Evolutionary conservation across 345 rosid genomes (phyloP), one percentile per base, ranked within the genome.

Genomic region (Euphorbia tirucalli): DNA sequence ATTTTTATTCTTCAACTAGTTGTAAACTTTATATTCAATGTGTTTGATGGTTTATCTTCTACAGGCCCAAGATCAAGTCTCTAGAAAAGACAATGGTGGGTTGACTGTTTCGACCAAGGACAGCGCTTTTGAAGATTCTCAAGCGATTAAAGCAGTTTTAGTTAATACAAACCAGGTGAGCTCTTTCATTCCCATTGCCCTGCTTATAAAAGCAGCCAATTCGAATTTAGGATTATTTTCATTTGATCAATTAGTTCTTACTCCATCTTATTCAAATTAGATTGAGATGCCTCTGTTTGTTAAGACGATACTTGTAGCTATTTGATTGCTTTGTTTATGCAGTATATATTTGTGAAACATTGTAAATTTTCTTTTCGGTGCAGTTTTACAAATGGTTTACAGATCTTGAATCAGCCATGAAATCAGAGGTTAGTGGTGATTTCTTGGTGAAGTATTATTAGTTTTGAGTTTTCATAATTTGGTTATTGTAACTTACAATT

Each of bases 371-470:
- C 10, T 37, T 13, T 18, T 60, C 24, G 21, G 19, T 75, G 70
- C 88, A 94, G 98, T 94, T 94, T 68, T 94, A 92, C 84, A 92
- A 94, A 68, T 94, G 98, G 98, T 94, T 94, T 77, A 84, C 97
- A 19, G 97, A 94, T 89, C 98, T 94, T 75, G 97, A 94, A 84
- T 90, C 88, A 31, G 96, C 97, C 13, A 87, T 94, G 98, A 94
- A 90, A 83, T 94, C 97, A 28, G 98, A 94, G 98, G 98, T 94
- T 83, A 73, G 93, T 82, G 66, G 49, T 68, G 21, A 27, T 66
- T 66, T 66, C 72, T 60, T 84, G 58, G 75, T 75, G 52, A 24
- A n/a, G 55, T n/a, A 22, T 78, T 44, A 18, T 49, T 56, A 7
- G 25, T 73, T 31, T 31, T 64, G 62, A 68, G n/a, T 14, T 28